phyloP scores from a whole-genome alignment of 2,329 filamentous ascomycete species.

The Chaetomium sp. region DNA sequence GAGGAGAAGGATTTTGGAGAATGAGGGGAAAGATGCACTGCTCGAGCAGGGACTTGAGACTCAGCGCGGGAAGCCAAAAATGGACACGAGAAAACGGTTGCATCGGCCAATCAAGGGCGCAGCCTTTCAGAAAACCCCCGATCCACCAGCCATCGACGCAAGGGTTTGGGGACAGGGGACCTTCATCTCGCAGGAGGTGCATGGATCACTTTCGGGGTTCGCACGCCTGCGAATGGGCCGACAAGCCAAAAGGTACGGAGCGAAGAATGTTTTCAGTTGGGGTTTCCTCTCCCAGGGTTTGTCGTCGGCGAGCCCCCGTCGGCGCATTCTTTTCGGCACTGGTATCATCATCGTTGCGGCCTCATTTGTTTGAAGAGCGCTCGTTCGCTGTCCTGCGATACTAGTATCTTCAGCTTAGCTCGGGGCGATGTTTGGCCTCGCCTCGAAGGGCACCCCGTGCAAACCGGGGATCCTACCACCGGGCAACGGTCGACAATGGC shows the following conservation, averaged over 20 bases:
- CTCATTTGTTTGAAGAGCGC: background rate
- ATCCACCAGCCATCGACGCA: constrained; percentile 32
- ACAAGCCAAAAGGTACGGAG: background rate
- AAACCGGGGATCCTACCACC: background rate
- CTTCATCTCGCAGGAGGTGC: constrained; percentile 18
- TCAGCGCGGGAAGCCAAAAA: constrained; percentile 32
- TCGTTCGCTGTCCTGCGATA: background rate
- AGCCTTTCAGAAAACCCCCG: constrained; percentile 28
- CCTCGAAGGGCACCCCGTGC: constrained; percentile 6
- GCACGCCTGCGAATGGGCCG: constrained; percentile 1
- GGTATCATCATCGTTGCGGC: background rate
- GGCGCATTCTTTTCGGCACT: background rate
- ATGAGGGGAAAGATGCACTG: constrained; percentile 23
- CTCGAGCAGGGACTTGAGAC: constrained; percentile 30
- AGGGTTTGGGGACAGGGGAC: constrained; percentile 22
- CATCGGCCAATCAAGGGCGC: constrained; percentile 43
- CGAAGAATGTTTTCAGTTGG: background rate
- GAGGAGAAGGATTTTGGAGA: constrained; percentile 5
- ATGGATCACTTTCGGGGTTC: constrained; percentile 6
- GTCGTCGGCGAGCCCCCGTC: background rate
- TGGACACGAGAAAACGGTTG: constrained; percentile 50
- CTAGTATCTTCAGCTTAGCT: background rate
- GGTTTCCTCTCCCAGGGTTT: no score
- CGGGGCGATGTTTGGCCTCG: constrained; percentile 3
- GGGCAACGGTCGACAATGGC: background rate